phyloP scores from a whole-genome alignment of 345 rosid genomes.

The Populus pruinosa region DNA sequence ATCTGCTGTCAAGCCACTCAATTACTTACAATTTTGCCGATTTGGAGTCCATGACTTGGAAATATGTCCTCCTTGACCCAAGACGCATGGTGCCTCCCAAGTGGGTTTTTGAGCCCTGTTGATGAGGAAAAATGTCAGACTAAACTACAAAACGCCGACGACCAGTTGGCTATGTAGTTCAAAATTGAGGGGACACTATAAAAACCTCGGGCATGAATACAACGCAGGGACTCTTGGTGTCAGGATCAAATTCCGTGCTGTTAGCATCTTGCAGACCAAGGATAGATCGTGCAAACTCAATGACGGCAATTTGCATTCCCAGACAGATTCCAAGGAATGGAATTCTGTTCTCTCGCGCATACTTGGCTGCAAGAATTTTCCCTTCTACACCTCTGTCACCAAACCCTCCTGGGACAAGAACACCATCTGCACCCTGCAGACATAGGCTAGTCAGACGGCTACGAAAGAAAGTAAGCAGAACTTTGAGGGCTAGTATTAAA shows the following conservation, averaged over 20 bases:
- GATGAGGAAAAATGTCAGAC: conserved; percentile 1
- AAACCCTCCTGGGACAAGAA: conserved; percentile 97
- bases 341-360: conserved; percentile 81
- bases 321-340: conserved; percentile 97
- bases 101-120: conserved; percentile 93
- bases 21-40: conserved; percentile 73
- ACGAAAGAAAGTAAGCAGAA: not conserved
- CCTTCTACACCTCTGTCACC: conserved; percentile 96
- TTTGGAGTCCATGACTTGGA: conserved; percentile 64
- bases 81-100: conserved; percentile 99
- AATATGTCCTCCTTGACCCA: conserved; percentile 81
- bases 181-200: not conserved
- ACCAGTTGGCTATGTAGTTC: not conserved
- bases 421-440: conserved; percentile 76
- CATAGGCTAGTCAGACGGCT: conserved; percentile 10
- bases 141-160: not conserved
- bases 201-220: conserved; percentile 96
- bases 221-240: conserved; percentile 69
- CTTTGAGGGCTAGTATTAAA: not conserved
- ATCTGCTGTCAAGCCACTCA: not conserved
- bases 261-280: conserved; percentile 74
- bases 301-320: conserved; percentile 98
- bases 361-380: conserved; percentile 90
- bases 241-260: conserved; percentile 81
- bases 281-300: conserved; percentile 88